A percentile compares a stretch with the other conserved stretches of the same genome.
phyloP scores from a whole-genome alignment of 257 asterid genomes.

The Avicennia marina region DNA sequence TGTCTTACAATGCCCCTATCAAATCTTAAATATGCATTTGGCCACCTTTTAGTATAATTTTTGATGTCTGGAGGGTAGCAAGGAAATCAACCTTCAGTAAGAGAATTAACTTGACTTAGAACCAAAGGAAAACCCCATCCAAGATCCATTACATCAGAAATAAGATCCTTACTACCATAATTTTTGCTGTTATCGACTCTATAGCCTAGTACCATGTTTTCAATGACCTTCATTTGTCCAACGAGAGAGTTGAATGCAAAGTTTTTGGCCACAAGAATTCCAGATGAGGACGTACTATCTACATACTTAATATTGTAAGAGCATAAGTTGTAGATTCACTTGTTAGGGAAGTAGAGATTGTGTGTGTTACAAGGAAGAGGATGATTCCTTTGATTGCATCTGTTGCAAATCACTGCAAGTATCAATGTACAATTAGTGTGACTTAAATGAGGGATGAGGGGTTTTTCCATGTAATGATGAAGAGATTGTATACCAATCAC shows the following conservation, averaged over 20 bases:
- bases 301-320: too few species aligned
- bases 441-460: too few species aligned
- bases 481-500: too few species aligned
- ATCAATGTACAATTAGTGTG: too few species aligned
- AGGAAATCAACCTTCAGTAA: neutral
- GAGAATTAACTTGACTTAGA: neutral
- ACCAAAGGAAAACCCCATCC: neutral
- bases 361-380: too few species aligned
- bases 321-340: too few species aligned
- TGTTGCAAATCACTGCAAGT: too few species aligned
- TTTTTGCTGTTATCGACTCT: neutral
- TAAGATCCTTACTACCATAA: neutral
- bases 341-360: too few species aligned
- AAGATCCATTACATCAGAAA: slow-evolving; percentile 12
- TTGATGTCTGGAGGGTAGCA: neutral
- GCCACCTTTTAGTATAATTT: neutral
- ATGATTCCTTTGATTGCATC: too few species aligned
- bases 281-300: too few species aligned
- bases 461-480: too few species aligned
- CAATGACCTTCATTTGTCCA: neutral
- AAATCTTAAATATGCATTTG: neutral
- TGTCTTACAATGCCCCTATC: neutral
- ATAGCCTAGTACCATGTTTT: neutral
- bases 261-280: too few species aligned
- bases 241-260: neutral